Base-by-base conservation (phyloP, 1,284 basidiomycete genomes). In the Melampsora americana region DNA sequence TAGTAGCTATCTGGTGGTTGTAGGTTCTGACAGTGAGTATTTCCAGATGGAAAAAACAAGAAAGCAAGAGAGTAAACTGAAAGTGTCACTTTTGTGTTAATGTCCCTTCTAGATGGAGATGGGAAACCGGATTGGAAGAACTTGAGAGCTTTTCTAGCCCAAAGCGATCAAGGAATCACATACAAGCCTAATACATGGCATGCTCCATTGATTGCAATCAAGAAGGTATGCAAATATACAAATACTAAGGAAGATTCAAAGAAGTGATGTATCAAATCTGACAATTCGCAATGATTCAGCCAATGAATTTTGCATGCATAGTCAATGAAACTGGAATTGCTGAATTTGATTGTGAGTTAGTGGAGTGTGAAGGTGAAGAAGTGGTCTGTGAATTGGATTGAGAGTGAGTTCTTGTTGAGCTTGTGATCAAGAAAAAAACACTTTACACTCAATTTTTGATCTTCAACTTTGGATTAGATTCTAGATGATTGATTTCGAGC, bases 141-240 rank as follows among this genome's bases (percentile, higher is more conserved):
- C 0, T 79, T 93, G 78, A 87, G 89, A 74, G 93, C 92, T 5
- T 97, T 96, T 83, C 80, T 90, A 65, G 92, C 91, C 0, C 89
- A 86, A 59, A 86, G 88, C 5, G 87, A 87, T 0, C 94, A 97
- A 82, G 93, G 93, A 0, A 88, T 97, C 64, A 87, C 90, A 28
- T 96, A 95, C 82, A 85, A 89, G 78, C 87, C 86, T 4, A 92
- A 88, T 12, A 85, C 92, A 66, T 97, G 94, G 94, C 93, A 93
- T 92, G 80, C 80, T 46, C 82, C 82, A 5, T 70, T 82, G 53
- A 79, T 82, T 59, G 80, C 81, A 2, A 74, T 82, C 48, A 78
- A 80, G 18, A 61, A 66, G 20, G 79, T 77, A 60, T 66, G 71
- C 70, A 42, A 5, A n/a, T n/a, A n/a, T n/a, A n/a, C 70, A 42